Conservation (phyloP, 495 filamentous ascomycete genomes). For the Hyaloscypha variabilis region DNA sequence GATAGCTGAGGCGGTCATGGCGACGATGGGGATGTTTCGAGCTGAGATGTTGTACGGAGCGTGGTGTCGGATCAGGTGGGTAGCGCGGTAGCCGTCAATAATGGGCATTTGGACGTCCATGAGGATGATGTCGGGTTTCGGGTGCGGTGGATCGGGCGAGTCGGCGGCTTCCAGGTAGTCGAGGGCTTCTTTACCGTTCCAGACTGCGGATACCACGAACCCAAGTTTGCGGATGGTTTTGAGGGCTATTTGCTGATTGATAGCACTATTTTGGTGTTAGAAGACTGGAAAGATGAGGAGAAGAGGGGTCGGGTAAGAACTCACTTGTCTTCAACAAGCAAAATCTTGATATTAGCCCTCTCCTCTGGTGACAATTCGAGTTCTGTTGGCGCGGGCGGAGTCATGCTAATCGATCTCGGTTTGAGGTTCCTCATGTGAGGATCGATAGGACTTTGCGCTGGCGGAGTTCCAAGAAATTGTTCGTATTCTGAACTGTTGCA, state of each 20-base stretch:
- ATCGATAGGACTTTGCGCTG: constrained; percentile 33
- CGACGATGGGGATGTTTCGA: constrained; percentile 69
- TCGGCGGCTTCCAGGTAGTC: constrained; percentile 56
- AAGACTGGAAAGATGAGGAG: neutral
- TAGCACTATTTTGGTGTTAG: constrained; percentile 45
- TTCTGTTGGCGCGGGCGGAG: constrained; percentile 32
- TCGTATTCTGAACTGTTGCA: constrained; percentile 57
- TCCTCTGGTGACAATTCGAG: constrained; percentile 46
- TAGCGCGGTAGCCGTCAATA: constrained; percentile 78
- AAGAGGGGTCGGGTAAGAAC: constrained; percentile 17
- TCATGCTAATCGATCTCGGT: constrained; percentile 35
- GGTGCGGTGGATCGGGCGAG: constrained; percentile 37
- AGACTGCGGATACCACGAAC: constrained; percentile 70
- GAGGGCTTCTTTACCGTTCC: constrained; percentile 77
- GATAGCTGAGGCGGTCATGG: constrained; percentile 82
- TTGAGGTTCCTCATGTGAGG: constrained; percentile 35
- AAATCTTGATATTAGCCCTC: constrained; percentile 57
- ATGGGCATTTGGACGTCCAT: constrained; percentile 91
- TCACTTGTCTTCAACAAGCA: constrained; percentile 83
- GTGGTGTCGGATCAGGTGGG: constrained; percentile 67
- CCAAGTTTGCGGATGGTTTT: constrained; percentile 74
- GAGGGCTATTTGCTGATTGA: constrained; percentile 80
- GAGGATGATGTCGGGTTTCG: constrained; percentile 73
- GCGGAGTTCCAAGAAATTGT: constrained; percentile 36
- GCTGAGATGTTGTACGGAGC: constrained; percentile 55